Evolutionary conservation across 2,329 filamentous ascomycete species (phyloP), one percentile per base, ranked within the genome.

Genomic region (Iodosphaeria phyllophila): DNA sequence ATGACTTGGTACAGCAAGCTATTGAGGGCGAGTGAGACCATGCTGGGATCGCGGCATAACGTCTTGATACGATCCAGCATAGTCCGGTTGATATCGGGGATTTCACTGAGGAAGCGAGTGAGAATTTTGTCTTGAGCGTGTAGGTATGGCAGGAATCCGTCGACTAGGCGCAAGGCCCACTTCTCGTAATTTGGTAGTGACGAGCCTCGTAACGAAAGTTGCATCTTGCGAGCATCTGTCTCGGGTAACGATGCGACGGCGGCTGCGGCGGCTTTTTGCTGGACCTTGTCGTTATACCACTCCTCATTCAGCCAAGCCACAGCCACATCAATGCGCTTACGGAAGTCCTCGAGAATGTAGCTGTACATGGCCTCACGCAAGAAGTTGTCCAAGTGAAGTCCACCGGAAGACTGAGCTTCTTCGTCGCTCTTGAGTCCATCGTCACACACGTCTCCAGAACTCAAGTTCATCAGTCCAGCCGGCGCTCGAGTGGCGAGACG

Each of bases 251-350:
- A 6, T 8, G 60, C 55, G 8, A 44, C 23, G 43, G 48, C 17
- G 43, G 41, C 27, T 47, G 56, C 29, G 33, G 45, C 23, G 42
- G 51, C 46, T 49, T 31, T 37, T 22, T 39, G 32, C 28, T 61
- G 52, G 16, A 82, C 49, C 21, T 60, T 71, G 46, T 95, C 86
- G 39, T 84, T 91, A 49, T 92, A 95, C 86, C 89, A 98, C 51
- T 98, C 89, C 47, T 98, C 89, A 38, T 76, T 92, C 10, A 98
- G 61, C 89, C 89, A 98, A 6, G 75, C 74, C 25, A 95, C 82
- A 2, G 83, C 86, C 13, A 89, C 67, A 36, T 91, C 84, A 33
- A 95, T 84, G 21, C 89, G 74, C 32, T 66, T 73, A 27, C 86
- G 72, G 52, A 92, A 98, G 44, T 95, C 86, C 34, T 91, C 82